Evolutionary conservation across 164 flowering plant genomes (phyloP).

Genomic region (Stephania cephalantha): DNA sequence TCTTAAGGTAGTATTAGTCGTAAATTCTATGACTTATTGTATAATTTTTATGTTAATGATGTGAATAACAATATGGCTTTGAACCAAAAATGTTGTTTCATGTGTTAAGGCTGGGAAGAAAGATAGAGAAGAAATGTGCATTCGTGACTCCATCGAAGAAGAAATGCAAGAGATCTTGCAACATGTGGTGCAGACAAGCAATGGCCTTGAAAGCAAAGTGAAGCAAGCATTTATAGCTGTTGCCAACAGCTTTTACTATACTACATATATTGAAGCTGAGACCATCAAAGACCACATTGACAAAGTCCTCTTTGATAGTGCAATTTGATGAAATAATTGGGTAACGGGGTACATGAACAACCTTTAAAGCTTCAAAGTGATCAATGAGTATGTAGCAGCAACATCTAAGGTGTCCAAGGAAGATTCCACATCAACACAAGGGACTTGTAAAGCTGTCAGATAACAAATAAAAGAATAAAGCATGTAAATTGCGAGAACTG

Average conservation of each 20-base stretch:
- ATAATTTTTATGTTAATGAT: too few relatives aligned
- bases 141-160: slow-evolving; percentile 21
- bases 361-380: too few relatives aligned
- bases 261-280: slow-evolving; percentile 29
- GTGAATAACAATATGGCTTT: neutral
- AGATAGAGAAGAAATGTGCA: neutral
- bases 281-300: slow-evolving; percentile 39
- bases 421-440: too few relatives aligned
- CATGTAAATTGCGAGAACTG: too few relatives aligned
- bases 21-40: neutral
- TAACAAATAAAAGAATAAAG: too few relatives aligned
- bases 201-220: slow-evolving; percentile 20
- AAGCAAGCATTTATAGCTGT: slow-evolving; percentile 41
- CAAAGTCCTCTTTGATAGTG: slow-evolving; percentile 54
- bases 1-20: neutral
- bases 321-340: slow-evolving; percentile 15
- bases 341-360: too few relatives aligned
- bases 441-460: too few relatives aligned
- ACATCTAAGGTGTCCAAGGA: too few relatives aligned
- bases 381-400: too few relatives aligned
- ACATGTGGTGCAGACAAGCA: slow-evolving; percentile 28
- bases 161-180: slow-evolving; percentile 51
- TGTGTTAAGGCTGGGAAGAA: neutral
- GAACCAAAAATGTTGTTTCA: neutral
- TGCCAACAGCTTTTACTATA: slow-evolving; percentile 48